phyloP scores from a whole-genome alignment of 306 rosid species.

The Myrica gale region DNA sequence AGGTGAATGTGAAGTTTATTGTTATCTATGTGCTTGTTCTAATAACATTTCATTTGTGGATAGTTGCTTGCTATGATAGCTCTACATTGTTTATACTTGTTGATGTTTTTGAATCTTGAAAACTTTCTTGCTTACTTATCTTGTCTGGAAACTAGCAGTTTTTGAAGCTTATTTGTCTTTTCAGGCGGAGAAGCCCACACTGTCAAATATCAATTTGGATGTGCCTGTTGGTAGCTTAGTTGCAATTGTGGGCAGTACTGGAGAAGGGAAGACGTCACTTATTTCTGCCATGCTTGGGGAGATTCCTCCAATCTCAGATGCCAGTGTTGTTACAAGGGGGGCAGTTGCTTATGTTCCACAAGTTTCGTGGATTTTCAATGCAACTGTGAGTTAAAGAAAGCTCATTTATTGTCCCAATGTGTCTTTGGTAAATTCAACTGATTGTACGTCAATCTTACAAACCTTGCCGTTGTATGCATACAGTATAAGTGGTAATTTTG shows the following conservation, averaged over 20 bases:
- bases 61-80: slow-evolving; percentile 12
- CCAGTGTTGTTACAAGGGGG: slow-evolving; percentile 49
- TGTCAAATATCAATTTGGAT: slow-evolving; percentile 49
- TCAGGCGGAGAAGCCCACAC: slow-evolving; percentile 46
- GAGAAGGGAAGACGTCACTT: slow-evolving; percentile 61
- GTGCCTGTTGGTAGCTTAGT: slow-evolving; percentile 56
- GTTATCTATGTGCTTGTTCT: neutral
- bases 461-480: neutral
- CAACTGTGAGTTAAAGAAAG: slow-evolving; percentile 61
- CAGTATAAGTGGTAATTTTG: neutral
- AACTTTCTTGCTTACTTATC: neutral
- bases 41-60: neutral
- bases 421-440: neutral
- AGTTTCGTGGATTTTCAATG: slow-evolving; percentile 95
- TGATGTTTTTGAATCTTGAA: neutral
- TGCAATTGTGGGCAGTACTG: slow-evolving; percentile 60
- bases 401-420: neutral
- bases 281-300: slow-evolving; percentile 62
- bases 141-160: neutral
- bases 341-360: slow-evolving; percentile 93
- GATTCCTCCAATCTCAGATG: slow-evolving; percentile 44
- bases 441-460: neutral
- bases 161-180: slow-evolving; percentile 3
- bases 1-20: neutral
- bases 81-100: neutral